phyloP scores from a whole-genome alignment of 495 filamentous ascomycete species.

The Aspergillus nanangensis region DNA sequence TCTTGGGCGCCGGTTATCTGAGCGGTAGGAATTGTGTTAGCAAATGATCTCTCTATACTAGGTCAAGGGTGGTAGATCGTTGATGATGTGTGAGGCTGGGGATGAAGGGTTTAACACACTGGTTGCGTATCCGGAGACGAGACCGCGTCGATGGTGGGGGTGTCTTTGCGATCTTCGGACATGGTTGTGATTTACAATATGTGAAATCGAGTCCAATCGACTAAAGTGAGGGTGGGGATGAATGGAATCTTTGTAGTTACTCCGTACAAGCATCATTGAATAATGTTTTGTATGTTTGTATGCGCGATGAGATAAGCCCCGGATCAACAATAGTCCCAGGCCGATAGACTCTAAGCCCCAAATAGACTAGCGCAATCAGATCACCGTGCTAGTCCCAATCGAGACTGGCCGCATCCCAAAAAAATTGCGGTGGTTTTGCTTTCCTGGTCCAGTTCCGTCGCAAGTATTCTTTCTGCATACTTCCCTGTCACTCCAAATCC shows the following conservation, averaged over 20 bases:
- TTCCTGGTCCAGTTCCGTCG: not conserved
- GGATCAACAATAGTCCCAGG: slow-evolving; percentile 23
- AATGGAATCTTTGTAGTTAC: too few relatives aligned
- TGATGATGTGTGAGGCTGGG: too few relatives aligned
- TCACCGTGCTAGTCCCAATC: slow-evolving; percentile 23
- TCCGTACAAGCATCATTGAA: too few relatives aligned
- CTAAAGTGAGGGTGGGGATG: too few relatives aligned
- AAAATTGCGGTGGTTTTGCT: slow-evolving; percentile 35
- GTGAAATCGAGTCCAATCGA: too few relatives aligned
- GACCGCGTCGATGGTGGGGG: slow-evolving; percentile 1
- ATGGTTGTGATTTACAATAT: too few relatives aligned
- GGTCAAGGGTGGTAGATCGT: too few relatives aligned
- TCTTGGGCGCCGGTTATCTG: slow-evolving; percentile 48
- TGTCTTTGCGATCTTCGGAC: not conserved
- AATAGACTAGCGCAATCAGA: slow-evolving; percentile 16
- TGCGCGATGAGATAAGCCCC: slow-evolving; percentile 3
- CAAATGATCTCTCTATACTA: too few relatives aligned
- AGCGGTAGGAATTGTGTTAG: not conserved
- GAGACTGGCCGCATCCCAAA: slow-evolving; percentile 27
- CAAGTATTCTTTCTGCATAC: slow-evolving; percentile 3
- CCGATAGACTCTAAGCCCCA: slow-evolving; percentile 8
- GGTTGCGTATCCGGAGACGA: not conserved
- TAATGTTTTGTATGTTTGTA: too few relatives aligned
- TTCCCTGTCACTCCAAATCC: slow-evolving; percentile 4
- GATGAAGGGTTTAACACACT: not conserved